These are phyloP conservation scores for Ogataea glucozyma DNA, from an alignment of 805 yeast species.

Conservation along the genomic window DNA sequence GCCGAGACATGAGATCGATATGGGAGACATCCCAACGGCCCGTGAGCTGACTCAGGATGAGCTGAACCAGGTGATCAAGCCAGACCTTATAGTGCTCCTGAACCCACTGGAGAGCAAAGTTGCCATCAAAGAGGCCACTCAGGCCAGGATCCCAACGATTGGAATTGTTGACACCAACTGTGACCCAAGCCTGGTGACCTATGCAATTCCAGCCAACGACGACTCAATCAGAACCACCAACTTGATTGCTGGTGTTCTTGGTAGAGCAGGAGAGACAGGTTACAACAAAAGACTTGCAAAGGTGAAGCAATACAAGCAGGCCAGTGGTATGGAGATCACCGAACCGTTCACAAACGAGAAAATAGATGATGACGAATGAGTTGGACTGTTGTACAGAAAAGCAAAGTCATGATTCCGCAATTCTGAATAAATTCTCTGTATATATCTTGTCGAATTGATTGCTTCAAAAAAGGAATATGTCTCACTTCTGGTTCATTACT, in stretches of 20 bases:
- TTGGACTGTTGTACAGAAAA: background rate
- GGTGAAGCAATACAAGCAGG: slow-evolving; percentile 35
- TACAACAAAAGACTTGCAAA: slow-evolving; percentile 53
- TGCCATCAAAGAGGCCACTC: slow-evolving; percentile 78
- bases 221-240: slow-evolving; percentile 83
- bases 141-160: slow-evolving; percentile 84
- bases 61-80: slow-evolving; percentile 62
- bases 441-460: too few relatives aligned
- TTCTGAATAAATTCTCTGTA: too few relatives aligned
- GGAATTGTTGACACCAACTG: slow-evolving; percentile 93
- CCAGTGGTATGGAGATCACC: slow-evolving; percentile 28
- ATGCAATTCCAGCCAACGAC: slow-evolving; percentile 96
- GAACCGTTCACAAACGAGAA: slow-evolving; percentile 18
- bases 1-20: slow-evolving; percentile 75
- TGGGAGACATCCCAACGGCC: slow-evolving; percentile 66
- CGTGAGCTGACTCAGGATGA: slow-evolving; percentile 55
- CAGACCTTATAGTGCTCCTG: slow-evolving; percentile 83
- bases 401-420: too few relatives aligned
- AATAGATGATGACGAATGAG: slow-evolving; percentile 7
- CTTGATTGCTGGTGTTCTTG: slow-evolving; percentile 77
- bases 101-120: slow-evolving; percentile 87
- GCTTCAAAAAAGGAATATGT: too few relatives aligned
- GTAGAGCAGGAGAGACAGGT: slow-evolving; percentile 85
- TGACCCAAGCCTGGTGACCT: slow-evolving; percentile 86
- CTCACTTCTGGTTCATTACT: too few relatives aligned